These are phyloP conservation scores for Beauveria sp. DNA, from an alignment of 2,329 filamentous ascomycete species.

Conservation along the genomic window DNA sequence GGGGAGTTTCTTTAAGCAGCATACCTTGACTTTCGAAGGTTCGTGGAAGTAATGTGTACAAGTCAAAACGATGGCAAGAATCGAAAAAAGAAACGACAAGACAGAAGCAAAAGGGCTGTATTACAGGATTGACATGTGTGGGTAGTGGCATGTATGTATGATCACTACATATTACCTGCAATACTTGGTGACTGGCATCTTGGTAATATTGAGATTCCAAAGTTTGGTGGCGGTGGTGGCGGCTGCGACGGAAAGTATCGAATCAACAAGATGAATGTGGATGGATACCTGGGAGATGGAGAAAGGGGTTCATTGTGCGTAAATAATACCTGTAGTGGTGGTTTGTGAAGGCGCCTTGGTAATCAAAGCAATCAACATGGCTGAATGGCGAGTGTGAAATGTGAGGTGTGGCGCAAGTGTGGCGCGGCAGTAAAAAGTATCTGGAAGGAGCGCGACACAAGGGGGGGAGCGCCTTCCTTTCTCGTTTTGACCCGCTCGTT, in stretches of 20 bases:
- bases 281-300: neutral
- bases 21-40: too few species aligned
- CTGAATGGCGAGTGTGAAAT: neutral
- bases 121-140: too few species aligned
- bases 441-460: neutral
- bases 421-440: neutral
- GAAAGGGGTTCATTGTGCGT: neutral
- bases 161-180: too few species aligned
- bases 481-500: neutral
- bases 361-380: neutral
- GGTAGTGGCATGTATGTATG: too few species aligned
- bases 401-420: neutral
- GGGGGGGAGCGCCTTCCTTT: neutral
- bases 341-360: too few species aligned
- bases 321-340: too few species aligned
- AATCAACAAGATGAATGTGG: neutral
- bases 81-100: too few species aligned
- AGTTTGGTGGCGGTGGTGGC: neutral
- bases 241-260: neutral
- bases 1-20: too few species aligned
- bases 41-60: too few species aligned
- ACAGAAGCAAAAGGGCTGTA: too few species aligned
- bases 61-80: too few species aligned
- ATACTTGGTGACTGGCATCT: neutral
- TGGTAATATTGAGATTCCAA: too few species aligned